phyloP scores from a whole-genome alignment of 169 alveolate genomes.

The Eimeria tenella region DNA sequence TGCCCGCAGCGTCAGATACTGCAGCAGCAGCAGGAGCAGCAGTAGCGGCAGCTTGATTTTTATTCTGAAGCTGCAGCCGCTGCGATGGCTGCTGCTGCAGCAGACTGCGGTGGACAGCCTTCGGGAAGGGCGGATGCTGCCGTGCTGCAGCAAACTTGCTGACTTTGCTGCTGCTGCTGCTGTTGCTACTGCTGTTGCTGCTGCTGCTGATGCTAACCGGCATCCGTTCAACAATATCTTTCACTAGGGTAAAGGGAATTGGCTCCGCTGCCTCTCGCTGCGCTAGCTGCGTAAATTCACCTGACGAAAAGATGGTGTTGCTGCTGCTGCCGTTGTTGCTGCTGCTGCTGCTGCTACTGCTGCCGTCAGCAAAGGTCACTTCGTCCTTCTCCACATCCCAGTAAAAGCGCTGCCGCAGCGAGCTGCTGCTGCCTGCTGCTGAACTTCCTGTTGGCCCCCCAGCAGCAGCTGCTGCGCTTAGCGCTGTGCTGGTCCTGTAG shows the following conservation, averaged over 20 bases:
- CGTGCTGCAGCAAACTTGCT: slow-evolving; percentile 27
- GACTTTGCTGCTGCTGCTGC: slow-evolving; percentile 57
- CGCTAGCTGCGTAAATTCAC: slow-evolving; percentile 20
- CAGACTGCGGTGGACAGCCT: slow-evolving; percentile 67
- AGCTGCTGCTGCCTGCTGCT: slow-evolving; percentile 45
- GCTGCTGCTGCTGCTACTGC: slow-evolving; percentile 27
- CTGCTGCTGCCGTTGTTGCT: slow-evolving; percentile 46
- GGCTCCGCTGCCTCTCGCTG: background rate
- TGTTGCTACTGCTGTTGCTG: slow-evolving; percentile 43
- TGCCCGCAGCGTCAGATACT: too few relatives aligned
- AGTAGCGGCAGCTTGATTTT: background rate
- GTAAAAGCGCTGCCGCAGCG: slow-evolving; percentile 40
- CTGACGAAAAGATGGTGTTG: background rate
- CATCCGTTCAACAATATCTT: background rate
- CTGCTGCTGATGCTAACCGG: slow-evolving; percentile 7
- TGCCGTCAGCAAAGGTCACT: background rate
- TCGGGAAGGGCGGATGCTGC: slow-evolving; percentile 46
- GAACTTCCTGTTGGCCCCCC: background rate
- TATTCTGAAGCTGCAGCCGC: slow-evolving; percentile 33
- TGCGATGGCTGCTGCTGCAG: slow-evolving; percentile 32
- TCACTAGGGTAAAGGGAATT: background rate
- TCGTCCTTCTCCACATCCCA: slow-evolving; percentile 50
- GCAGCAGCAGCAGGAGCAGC: slow-evolving; percentile 24
- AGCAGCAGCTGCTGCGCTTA: slow-evolving; percentile 37
- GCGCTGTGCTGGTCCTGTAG: background rate